A percentile compares a stretch with the other conserved stretches of the same genome.
phyloP scores from a whole-genome alignment of 495 filamentous ascomycete species.

The Annulohypoxylon stygium region DNA sequence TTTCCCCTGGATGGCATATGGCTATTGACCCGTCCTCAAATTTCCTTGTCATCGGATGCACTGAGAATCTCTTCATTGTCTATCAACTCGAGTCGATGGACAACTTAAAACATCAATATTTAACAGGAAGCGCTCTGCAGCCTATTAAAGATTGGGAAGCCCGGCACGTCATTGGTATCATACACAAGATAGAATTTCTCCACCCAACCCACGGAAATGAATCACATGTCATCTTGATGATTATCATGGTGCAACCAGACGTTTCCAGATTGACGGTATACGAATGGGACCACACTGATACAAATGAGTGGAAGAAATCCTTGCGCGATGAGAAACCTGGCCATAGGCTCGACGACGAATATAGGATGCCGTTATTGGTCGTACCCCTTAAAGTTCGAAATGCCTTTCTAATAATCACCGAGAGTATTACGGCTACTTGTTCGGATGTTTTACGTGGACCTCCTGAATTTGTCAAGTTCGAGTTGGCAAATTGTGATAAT shows the following conservation, averaged over 20 bases:
- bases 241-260: constrained; percentile 73
- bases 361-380: constrained; percentile 73
- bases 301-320: constrained; percentile 51
- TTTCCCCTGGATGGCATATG: constrained; percentile 76
- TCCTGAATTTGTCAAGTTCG: constrained; percentile 57
- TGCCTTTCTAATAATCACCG: constrained; percentile 74
- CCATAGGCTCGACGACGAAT: constrained; percentile 68
- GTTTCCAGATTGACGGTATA: constrained; percentile 75
- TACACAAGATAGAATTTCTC: constrained; percentile 90
- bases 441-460: constrained; percentile 67
- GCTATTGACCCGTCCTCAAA: constrained; percentile 80
- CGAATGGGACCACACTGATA: constrained; percentile 74
- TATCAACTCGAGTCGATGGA: constrained; percentile 70
- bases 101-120: constrained; percentile 59
- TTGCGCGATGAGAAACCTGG: constrained; percentile 59
- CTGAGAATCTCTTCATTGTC: constrained; percentile 64
- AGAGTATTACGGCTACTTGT: constrained; percentile 70
- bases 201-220: constrained; percentile 74
- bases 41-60: constrained; percentile 61
- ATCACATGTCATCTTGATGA: constrained; percentile 78
- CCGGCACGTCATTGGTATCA: constrained; percentile 75
- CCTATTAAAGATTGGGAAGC: constrained; percentile 66
- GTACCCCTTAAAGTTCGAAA: constrained; percentile 75
- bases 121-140: constrained; percentile 49
- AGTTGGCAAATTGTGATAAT: constrained; percentile 46